Evolutionary conservation across 192 early-diverging fungal genomes (phyloP), one percentile per base, ranked within the genome.

Genomic region (Coemansia sp.): DNA sequence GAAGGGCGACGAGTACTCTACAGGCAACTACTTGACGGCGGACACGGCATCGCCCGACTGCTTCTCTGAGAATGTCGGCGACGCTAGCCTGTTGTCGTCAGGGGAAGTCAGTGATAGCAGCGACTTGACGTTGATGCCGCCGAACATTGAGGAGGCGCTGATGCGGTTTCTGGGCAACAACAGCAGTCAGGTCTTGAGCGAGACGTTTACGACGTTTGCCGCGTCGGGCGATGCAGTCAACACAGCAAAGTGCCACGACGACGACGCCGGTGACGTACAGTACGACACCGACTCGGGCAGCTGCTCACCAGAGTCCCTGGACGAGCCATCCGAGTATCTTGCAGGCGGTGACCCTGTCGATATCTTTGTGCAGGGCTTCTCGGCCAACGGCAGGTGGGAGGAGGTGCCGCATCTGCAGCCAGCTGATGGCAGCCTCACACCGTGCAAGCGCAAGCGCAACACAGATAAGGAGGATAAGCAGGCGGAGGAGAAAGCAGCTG

Each of bases 361-460:
- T 57, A 52, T 75, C 29, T 70, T 71, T 50, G 77, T 71, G 45
- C 70, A 74, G 65, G 38, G 32, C 39, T 69, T 63, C 54, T 48
- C 56, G 2, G 59, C 55, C 17, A 70, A 70, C 53, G 72, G 71
- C 60, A 64, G 75, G 61, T 79, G 76, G 76, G 68, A 79, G 48
- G 50, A 47, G 5, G 49, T 70, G 39, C 58, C 62, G 60, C 39
- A n/a, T 7, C 35, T 22, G 35, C 47, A 19, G 58, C 64, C 47
- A 22, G 39, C 59, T 38, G 65, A 77, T 39, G 67, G 64, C 41
- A 64, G 58, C 32, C 76, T 78, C n/a, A 63, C 67, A 29, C 76
- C 76, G 2, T 78, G 76, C 66, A 78, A 78, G 63, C 76, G 76
- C 66, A 79, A 79, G 67, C 76, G 76, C 43, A 54, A 55, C 54